These are phyloP conservation scores for Psidium friedrichsthalianum DNA, from an alignment of 345 rosid species.

Conservation along the genomic window DNA sequence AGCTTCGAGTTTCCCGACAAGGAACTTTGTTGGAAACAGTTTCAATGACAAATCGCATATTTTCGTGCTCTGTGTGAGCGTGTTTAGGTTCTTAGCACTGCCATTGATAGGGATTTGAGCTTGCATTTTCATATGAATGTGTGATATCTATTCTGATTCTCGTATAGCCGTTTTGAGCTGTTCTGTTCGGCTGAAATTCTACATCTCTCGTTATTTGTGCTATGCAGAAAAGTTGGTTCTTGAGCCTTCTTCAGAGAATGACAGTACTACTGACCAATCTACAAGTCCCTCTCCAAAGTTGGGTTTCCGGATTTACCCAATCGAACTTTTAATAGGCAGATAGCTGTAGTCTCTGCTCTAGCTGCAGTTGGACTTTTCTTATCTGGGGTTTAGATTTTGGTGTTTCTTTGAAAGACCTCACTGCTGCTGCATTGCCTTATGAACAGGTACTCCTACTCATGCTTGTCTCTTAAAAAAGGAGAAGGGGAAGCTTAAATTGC, in stretches of 20 bases:
- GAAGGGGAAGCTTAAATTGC: not conserved
- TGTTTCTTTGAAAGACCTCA: slow-evolving; percentile 64
- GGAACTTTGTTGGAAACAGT: not conserved
- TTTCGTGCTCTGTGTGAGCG: not conserved
- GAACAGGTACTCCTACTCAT: slow-evolving; percentile 42
- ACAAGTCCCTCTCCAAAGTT: slow-evolving; percentile 15
- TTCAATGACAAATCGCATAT: not conserved
- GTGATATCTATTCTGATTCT: not conserved
- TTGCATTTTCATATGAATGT: not conserved
- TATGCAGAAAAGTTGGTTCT: slow-evolving; percentile 30
- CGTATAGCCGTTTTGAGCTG: not conserved
- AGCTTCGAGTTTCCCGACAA: not conserved
- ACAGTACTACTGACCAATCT: not conserved
- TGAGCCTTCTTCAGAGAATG: slow-evolving; percentile 17
- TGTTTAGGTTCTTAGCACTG: not conserved
- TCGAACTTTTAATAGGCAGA: slow-evolving; percentile 38
- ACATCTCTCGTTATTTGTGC: not conserved
- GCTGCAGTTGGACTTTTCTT: slow-evolving; percentile 55
- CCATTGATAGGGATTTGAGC: not conserved
- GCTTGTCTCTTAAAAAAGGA: not conserved
- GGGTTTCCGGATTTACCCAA: slow-evolving; percentile 55
- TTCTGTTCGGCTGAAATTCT: not conserved
- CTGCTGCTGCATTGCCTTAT: slow-evolving; percentile 57
- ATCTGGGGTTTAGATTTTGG: slow-evolving; percentile 61
- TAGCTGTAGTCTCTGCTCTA: slow-evolving; percentile 39